Percentiles rank a stretch among this genome's conserved stretches.
These are phyloP conservation scores for Sonneratia alba DNA, from an alignment of 345 rosid genomes.

Conservation along the genomic window DNA sequence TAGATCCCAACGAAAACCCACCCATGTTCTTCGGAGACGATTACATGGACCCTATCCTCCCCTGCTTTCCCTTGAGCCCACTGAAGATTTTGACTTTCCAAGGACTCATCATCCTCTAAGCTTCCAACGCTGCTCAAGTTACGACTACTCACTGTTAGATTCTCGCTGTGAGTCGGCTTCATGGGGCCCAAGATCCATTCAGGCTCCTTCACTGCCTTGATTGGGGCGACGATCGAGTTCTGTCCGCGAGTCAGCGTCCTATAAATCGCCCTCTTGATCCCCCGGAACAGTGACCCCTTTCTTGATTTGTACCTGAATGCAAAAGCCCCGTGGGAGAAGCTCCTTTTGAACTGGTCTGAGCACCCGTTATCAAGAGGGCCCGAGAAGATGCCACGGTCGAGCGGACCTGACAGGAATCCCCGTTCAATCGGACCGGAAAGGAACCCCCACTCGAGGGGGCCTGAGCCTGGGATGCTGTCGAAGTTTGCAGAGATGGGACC, in stretches of 20 bases:
- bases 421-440: conserved; percentile 83
- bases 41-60: conserved; percentile 95
- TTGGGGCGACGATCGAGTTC: conserved; percentile 72
- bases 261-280: conserved; percentile 58
- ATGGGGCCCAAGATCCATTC: conserved; percentile 60
- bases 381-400: conserved; percentile 48
- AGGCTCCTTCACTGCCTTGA: conserved; percentile 59
- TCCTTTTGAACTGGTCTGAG: conserved; percentile 56
- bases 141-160: conserved; percentile 50
- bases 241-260: conserved; percentile 61
- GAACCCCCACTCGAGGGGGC: conserved; percentile 67
- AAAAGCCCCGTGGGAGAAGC: conserved; percentile 69
- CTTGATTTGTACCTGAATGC: conserved; percentile 42
- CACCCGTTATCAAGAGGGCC: conserved; percentile 43
- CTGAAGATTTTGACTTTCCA: conserved; percentile 72
- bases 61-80: conserved; percentile 99
- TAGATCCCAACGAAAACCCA: conserved; percentile 98
- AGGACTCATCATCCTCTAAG: conserved; percentile 44
- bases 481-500: conserved; percentile 34
- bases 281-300: conserved; percentile 55
- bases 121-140: conserved; percentile 68
- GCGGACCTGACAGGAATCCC: conserved; percentile 90
- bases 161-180: conserved; percentile 47
- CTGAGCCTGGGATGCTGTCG: conserved; percentile 41
- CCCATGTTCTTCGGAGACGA: conserved; percentile 85